Percentiles rank a stretch among this genome's conserved stretches.
Evolutionary conservation across 2,329 filamentous ascomycete genomes (phyloP).

Genomic region (Claviceps quebecensis): DNA sequence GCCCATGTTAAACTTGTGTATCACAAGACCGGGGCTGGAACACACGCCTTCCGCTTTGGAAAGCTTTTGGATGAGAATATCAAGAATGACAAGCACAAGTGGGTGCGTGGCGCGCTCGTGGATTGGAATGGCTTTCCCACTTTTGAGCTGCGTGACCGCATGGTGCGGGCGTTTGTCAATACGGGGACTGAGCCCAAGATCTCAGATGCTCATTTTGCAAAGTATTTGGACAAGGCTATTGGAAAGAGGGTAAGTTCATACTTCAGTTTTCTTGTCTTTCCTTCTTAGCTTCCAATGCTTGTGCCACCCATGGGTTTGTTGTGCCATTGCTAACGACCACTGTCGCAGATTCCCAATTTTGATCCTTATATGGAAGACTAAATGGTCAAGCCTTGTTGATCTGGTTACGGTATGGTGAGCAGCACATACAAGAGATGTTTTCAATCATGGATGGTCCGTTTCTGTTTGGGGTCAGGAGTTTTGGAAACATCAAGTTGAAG

Average conservation of each 20-base stretch:
- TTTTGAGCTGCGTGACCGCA: constrained; percentile 4
- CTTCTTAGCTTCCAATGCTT: not conserved
- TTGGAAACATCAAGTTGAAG: too few species aligned
- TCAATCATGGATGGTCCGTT: too few species aligned
- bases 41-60: constrained; percentile 20
- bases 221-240: constrained; percentile 5
- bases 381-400: too few species aligned
- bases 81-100: constrained; percentile 18
- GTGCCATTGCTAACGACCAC: too few species aligned
- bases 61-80: constrained; percentile 8
- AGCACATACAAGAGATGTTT: too few species aligned
- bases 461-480: too few species aligned
- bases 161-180: constrained; percentile 2
- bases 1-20: constrained; percentile 18
- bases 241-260: constrained; percentile 1
- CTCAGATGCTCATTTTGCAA: constrained; percentile 4
- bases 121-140: constrained; percentile 6
- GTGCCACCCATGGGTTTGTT: not conserved
- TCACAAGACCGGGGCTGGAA: constrained; percentile 20
- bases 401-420: too few species aligned
- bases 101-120: constrained; percentile 16
- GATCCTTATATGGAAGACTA: not conserved
- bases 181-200: constrained; percentile 6
- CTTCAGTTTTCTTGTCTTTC: not conserved
- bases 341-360: not conserved